Evolutionary conservation across 2,329 filamentous ascomycete genomes (phyloP).

Genomic region (Apiospora marii): DNA sequence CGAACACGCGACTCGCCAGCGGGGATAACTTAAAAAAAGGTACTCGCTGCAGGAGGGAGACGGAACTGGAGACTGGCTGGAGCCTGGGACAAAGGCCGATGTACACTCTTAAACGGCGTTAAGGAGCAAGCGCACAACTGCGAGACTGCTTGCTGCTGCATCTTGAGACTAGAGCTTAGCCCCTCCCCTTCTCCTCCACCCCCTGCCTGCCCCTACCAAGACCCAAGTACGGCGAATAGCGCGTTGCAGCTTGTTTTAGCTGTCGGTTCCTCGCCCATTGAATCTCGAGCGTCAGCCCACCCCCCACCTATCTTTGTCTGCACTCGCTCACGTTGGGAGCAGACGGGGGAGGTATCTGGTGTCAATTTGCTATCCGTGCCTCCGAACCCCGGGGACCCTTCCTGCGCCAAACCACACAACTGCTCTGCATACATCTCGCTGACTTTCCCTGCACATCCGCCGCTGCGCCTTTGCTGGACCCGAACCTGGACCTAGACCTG

Average conservation of each 20-base stretch:
- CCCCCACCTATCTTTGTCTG: background rate
- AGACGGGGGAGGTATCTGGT: background rate
- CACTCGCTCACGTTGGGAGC: background rate
- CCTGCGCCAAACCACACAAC: background rate
- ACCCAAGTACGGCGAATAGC: constrained; percentile 24
- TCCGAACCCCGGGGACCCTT: constrained; percentile 17
- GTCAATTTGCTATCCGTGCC: background rate
- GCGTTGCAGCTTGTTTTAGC: constrained; percentile 30
- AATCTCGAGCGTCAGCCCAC: constrained; percentile 17
- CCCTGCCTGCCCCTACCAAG: constrained; percentile 18
- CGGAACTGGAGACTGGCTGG: background rate
- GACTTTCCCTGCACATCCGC: background rate
- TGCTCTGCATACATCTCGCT: background rate
- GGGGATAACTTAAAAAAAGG: constrained; percentile 2
- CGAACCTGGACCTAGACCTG: background rate
- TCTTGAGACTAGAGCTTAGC: constrained; percentile 17
- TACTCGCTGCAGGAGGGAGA: background rate
- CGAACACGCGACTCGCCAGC: constrained; percentile 14
- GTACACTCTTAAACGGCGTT: constrained; percentile 4
- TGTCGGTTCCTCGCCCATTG: constrained; percentile 18
- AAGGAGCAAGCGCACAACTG: background rate
- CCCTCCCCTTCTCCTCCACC: background rate
- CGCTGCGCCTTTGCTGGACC: background rate
- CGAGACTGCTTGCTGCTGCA: background rate
- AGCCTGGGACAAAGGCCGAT: background rate